Conservation (phyloP, 805 yeast species). For the Nakazawaea molendinolei region DNA sequence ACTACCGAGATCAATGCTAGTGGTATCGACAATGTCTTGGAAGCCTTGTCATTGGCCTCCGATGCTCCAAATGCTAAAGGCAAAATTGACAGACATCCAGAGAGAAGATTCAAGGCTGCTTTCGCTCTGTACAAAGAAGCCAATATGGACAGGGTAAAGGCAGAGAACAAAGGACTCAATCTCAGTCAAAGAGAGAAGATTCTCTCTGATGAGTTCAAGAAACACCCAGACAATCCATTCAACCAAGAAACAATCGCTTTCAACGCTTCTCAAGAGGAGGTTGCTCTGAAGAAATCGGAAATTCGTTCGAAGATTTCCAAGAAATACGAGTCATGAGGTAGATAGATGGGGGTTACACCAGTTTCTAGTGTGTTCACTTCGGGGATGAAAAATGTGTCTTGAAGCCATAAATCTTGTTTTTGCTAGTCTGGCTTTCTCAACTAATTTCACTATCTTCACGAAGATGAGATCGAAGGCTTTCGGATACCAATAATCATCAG, state of each 20-base stretch:
- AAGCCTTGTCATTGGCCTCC: constrained; percentile 63
- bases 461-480: too few relatives aligned
- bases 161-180: constrained; percentile 76
- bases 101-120: constrained; percentile 82
- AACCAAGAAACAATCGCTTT: constrained; percentile 62
- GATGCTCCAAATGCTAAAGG: constrained; percentile 47
- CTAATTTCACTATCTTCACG: too few relatives aligned
- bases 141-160: constrained; percentile 63
- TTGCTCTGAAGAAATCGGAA: constrained; percentile 36
- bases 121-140: constrained; percentile 62
- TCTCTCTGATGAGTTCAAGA: constrained; percentile 73
- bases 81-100: constrained; percentile 80
- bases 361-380: too few relatives aligned
- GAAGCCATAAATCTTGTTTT: too few relatives aligned
- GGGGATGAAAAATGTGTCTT: too few relatives aligned
- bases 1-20: constrained; percentile 57
- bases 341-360: background rate
- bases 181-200: constrained; percentile 72
- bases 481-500: too few relatives aligned
- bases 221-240: constrained; percentile 77
- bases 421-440: too few relatives aligned
- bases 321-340: constrained; percentile 8
- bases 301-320: constrained; percentile 28
- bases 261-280: constrained; percentile 55
- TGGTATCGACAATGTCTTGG: constrained; percentile 73